phyloP scores from a whole-genome alignment of 495 filamentous ascomycete species.

The Lophiostoma macrostomum region DNA sequence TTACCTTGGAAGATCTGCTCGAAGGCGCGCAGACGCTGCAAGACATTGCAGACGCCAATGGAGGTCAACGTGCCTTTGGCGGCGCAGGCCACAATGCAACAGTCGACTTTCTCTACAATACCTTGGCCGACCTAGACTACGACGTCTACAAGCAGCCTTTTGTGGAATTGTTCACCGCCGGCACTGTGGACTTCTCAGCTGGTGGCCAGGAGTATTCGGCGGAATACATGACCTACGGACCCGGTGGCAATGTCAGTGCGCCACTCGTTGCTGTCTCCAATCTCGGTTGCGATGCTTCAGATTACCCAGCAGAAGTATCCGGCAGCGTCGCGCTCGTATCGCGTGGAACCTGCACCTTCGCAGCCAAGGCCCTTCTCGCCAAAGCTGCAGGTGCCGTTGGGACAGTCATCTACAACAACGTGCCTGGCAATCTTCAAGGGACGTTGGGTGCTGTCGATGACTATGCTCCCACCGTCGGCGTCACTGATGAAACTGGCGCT shows the following conservation, averaged over 20 bases:
- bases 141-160: conserved; percentile 59
- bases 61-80: conserved; percentile 60
- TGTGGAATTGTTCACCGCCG: conserved; percentile 41
- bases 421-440: conserved; percentile 48
- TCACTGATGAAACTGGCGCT: conserved; percentile 52
- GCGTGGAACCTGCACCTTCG: conserved; percentile 62
- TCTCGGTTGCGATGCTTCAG: conserved; percentile 54
- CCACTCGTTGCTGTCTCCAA: conserved; percentile 50
- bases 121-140: conserved; percentile 51
- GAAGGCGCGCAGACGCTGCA: conserved; percentile 44
- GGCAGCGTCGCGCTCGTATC: conserved; percentile 62
- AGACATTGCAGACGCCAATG: conserved; percentile 49
- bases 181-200: conserved; percentile 30
- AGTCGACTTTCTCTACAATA: conserved; percentile 58
- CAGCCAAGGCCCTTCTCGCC: conserved; percentile 57
- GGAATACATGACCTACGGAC: conserved; percentile 43
- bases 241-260: conserved; percentile 49
- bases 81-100: conserved; percentile 61
- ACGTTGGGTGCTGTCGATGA: conserved; percentile 55
- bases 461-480: conserved; percentile 53
- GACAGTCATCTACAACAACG: conserved; percentile 66
- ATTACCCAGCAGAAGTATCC: conserved; percentile 54
- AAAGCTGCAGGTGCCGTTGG: conserved; percentile 57
- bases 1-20: conserved; percentile 42
- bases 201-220: conserved; percentile 2